These are phyloP conservation scores for Colletotrichum tanaceti DNA, from an alignment of 2,329 filamentous ascomycete genomes.

Conservation along the genomic window DNA sequence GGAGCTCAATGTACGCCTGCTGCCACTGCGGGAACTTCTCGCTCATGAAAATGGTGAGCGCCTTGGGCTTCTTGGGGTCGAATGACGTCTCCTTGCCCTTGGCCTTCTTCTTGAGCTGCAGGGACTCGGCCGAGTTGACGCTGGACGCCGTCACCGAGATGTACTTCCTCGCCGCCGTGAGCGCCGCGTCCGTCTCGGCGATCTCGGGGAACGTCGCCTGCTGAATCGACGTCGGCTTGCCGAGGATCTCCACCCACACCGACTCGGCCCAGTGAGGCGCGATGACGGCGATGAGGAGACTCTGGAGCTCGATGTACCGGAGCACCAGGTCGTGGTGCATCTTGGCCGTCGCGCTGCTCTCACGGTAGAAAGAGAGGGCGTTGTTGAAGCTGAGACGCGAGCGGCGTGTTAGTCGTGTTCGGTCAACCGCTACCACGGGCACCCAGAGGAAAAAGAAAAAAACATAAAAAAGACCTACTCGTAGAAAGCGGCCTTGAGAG, in stretches of 20 bases:
- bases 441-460: too few species aligned
- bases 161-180: conserved; percentile 86
- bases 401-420: conserved; percentile 7
- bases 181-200: conserved; percentile 70
- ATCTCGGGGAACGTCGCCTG: conserved; percentile 80
- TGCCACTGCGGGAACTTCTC: conserved; percentile 90
- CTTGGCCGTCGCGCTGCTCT: conserved; percentile 81
- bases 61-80: conserved; percentile 92
- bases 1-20: conserved; percentile 85
- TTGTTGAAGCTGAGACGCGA: conserved; percentile 68
- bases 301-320: conserved; percentile 88
- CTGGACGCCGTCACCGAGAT: conserved; percentile 79
- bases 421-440: not conserved
- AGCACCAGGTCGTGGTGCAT: conserved; percentile 87
- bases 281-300: conserved; percentile 83
- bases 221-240: conserved; percentile 81
- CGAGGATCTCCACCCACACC: conserved; percentile 91
- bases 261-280: conserved; percentile 95
- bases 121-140: conserved; percentile 87
- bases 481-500: conserved; percentile 88
- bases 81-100: conserved; percentile 90
- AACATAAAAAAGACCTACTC: conserved; percentile 58
- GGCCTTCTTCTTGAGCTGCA: conserved; percentile 86
- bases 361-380: conserved; percentile 90
- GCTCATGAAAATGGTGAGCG: conserved; percentile 86